Percentiles rank a stretch among this genome's conserved stretches.
These are phyloP conservation scores for Coniosporium tulheliwenetii DNA, from an alignment of 2,329 filamentous ascomycete genomes.

Conservation along the genomic window DNA sequence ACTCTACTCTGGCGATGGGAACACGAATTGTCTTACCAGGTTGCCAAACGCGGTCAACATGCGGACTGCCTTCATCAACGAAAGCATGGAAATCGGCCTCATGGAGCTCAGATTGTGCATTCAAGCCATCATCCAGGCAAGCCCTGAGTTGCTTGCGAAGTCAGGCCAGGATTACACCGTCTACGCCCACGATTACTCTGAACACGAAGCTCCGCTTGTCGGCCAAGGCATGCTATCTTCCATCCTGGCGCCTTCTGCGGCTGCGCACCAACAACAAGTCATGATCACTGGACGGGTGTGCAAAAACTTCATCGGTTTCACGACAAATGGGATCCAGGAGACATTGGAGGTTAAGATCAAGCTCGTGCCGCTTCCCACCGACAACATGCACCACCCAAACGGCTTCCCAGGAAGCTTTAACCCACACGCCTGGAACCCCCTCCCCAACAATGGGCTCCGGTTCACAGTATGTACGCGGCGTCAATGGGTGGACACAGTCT, in stretches of 20 bases:
- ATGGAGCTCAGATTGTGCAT: conserved; percentile 79
- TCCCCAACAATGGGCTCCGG: neutral
- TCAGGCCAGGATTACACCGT: conserved; percentile 78
- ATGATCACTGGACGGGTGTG: conserved; percentile 82
- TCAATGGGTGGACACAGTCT: conserved; percentile 10
- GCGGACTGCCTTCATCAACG: conserved; percentile 67
- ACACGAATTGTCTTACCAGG: conserved; percentile 77
- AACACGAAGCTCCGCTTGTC: conserved; percentile 81
- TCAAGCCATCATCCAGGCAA: conserved; percentile 56
- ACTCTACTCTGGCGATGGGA: conserved; percentile 88
- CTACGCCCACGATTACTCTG: conserved; percentile 92
- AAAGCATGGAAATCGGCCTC: conserved; percentile 66
- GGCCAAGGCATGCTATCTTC: conserved; percentile 92
- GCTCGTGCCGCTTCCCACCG: conserved; percentile 59
- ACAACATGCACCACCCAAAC: conserved; percentile 45
- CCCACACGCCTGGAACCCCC: conserved; percentile 51
- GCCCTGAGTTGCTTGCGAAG: conserved; percentile 70
- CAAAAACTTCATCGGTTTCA: conserved; percentile 70
- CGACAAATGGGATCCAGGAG: conserved; percentile 69
- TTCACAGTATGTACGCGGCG: conserved; percentile 10
- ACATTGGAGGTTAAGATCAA: conserved; percentile 88
- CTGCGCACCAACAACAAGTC: conserved; percentile 45
- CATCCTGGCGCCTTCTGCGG: conserved; percentile 46
- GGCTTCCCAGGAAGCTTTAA: conserved; percentile 47
- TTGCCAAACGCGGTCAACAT: conserved; percentile 67